Evolutionary conservation across 306 rosid species (phyloP), one percentile per base, ranked within the genome.

Genomic region (Rosa multiflora): DNA sequence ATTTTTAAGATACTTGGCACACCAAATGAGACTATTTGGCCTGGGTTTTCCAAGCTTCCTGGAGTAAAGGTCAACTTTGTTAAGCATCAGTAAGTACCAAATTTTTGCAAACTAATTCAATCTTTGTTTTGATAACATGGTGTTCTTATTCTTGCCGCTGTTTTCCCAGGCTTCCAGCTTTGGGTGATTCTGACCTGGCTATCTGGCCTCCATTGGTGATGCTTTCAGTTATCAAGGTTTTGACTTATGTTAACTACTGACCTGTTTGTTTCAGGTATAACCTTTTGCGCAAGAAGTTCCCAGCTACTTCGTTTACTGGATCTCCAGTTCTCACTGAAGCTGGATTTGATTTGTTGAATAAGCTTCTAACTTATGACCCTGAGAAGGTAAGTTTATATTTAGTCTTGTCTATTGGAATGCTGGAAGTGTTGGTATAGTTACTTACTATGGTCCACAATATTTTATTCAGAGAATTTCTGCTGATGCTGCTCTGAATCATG

Each of bases 151-250:
- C 81, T 80, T 85, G 90, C 93, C 90, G 82, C 95, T 92, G 94
- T 95, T 95, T 94, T 95, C 97, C 94, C 99, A 95, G 99, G 98
- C 99, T 92, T 91, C 97, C 97, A 90, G 91, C 98, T 92, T 86
- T 95, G 92, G 97, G 97, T 95, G 98, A 91, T 91, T 91, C 97
- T 95, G 91, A 88, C 88, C 89, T 88, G 90, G 91, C 95, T 91
- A 88, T 85, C 97, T 91, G 95, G 94, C 96, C 97, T 87, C 88
- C 82, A 75, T 83, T 90, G 99, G 98, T 88, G 97, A 90, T 79
- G 82, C 84, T 81, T 88, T 80, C 89, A 79, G 83, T 89, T 95
- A 73, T 80, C 66, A 73, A 56, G 61, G 51, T 81, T 80, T 83
- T 75, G 67, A 72, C 79, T 81, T 75, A 75, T 84, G 61, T 90